Base-by-base conservation (phyloP, 768 basidiomycete genomes). In the Chalciporus piperatus region DNA sequence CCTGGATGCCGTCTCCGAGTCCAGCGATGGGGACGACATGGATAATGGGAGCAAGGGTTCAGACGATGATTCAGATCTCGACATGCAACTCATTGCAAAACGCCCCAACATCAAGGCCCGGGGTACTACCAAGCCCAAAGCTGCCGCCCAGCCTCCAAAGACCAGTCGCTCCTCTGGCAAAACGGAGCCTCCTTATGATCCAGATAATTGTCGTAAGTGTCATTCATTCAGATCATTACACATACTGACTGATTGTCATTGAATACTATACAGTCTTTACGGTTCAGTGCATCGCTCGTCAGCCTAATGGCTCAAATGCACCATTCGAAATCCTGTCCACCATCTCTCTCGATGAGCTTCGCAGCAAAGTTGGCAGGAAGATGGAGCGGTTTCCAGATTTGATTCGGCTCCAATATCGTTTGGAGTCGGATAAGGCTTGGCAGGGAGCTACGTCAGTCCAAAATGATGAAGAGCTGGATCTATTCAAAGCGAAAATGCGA, bases 131-230 rank as follows among this genome's bases (percentile, higher is more conserved):
- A 38, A 38, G 37, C 37, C 37, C 37, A 38, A 38, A 38, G 37
- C 37, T 38, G 37, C 37, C 37, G 37, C 37, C 37, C 37, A 38
- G 37, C 37, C 6, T 38, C 37, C 37, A 38, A 38, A 38, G 17
- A 38, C 37, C 37, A 38, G 37, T 38, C 9, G 37, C 37, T 16
- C 37, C 37, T 38, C 37, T 38, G 37, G 17, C 37, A 38, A 38
- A 38, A 17, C 16, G 37, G 37, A 38, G 37, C 37, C 37, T 38
- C 37, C 43, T 72, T 70, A 1, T 46, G 13, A 1, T 58, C 52
- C 45, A 27, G n/a, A 45, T 28, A 33, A 25, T 17, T 33, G 30
- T n/a, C 6, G 28, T 45, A 45, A 32, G 28, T 45, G 28, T 32
- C 19, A 17, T 28, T 45, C 45, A 45, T 45, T 45, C n/a, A 38